Conservation (phyloP, 2,329 filamentous ascomycete species). For the Claviceps monticola region DNA sequence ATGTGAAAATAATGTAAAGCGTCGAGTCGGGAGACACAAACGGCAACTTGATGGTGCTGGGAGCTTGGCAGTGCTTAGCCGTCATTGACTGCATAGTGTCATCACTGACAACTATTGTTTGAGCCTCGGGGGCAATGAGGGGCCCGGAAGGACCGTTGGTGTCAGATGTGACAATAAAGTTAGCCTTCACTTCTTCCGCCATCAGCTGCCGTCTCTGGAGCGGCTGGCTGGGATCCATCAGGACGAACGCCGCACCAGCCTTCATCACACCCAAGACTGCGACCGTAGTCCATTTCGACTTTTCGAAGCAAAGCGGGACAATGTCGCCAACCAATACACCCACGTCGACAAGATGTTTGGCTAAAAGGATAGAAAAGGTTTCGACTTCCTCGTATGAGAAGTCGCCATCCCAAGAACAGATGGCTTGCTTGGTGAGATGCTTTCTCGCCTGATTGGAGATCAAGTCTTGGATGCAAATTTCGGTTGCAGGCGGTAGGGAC, state of each 20-base stretch:
- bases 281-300: conserved; percentile 1
- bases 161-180: background rate
- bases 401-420: conserved; percentile 22
- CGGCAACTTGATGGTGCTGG: background rate
- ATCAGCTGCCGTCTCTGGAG: background rate
- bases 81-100: background rate
- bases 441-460: background rate
- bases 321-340: background rate
- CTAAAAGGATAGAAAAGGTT: background rate
- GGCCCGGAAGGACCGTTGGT: background rate
- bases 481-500: background rate
- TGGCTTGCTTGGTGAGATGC: conserved; percentile 2
- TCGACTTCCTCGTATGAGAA: conserved; percentile 1
- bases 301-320: background rate
- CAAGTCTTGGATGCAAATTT: conserved; percentile 1
- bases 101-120: background rate
- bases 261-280: background rate
- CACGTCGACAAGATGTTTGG: background rate
- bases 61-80: background rate
- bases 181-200: background rate
- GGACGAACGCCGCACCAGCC: background rate
- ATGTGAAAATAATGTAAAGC: background rate
- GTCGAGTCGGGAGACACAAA: conserved; percentile 1
- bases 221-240: conserved; percentile 1
- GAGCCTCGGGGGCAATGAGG: background rate